Conservation (phyloP, 768 basidiomycete genomes). For the Lactifluus hygrophoroides region DNA sequence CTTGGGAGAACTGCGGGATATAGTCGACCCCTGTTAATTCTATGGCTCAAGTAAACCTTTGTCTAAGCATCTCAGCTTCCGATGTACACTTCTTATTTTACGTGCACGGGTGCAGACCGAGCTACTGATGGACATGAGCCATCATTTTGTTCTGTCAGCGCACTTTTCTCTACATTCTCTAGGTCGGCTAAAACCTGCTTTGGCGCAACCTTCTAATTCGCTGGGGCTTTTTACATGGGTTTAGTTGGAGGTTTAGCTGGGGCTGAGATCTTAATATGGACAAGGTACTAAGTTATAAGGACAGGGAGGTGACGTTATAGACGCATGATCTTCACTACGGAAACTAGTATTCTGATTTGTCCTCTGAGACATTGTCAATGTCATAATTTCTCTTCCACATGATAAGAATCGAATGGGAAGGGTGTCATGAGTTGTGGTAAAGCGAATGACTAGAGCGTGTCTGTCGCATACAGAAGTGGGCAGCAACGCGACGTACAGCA, state of each 20-base stretch:
- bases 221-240: constrained; percentile 36
- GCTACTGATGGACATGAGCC: constrained; percentile 26
- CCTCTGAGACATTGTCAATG: constrained; percentile 46
- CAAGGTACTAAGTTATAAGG: constrained; percentile 1
- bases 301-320: constrained; percentile 20
- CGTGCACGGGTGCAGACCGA: constrained; percentile 24
- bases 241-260: constrained; percentile 39
- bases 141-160: constrained; percentile 32
- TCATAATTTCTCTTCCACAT: constrained; percentile 79
- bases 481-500: too few species aligned
- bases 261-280: constrained; percentile 34
- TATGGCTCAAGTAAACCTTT: constrained; percentile 44
- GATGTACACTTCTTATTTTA: constrained; percentile 84
- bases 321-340: constrained; percentile 40
- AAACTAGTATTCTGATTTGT: constrained; percentile 61
- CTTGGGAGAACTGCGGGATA: constrained; percentile 69
- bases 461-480: too few species aligned
- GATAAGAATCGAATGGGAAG: background rate
- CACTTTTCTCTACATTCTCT: constrained; percentile 45
- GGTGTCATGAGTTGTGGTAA: background rate
- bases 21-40: background rate
- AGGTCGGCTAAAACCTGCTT: constrained; percentile 66
- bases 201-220: constrained; percentile 42
- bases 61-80: constrained; percentile 86
- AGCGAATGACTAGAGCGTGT: too few species aligned